Evolutionary conservation across 2,329 filamentous ascomycete genomes (phyloP).

Genomic region (Ophiocordyceps polyrhachis-furcata): DNA sequence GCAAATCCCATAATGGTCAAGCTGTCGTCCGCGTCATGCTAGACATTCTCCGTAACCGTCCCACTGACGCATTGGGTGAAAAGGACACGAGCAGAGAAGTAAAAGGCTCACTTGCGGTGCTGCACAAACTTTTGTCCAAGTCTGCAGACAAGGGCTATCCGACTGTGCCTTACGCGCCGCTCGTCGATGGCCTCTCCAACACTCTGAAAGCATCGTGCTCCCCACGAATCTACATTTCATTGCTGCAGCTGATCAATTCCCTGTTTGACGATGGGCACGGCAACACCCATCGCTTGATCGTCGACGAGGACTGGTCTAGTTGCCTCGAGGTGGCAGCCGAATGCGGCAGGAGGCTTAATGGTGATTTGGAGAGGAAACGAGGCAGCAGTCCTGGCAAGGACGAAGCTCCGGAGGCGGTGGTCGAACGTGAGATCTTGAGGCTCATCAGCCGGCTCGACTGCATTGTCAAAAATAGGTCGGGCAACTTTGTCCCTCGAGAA

Average conservation of each 20-base stretch:
- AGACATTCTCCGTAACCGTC: constrained; percentile 36
- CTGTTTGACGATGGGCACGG: constrained; percentile 34
- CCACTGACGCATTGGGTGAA: constrained; percentile 23
- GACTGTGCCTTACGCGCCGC: constrained; percentile 34
- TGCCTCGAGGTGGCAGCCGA: constrained; percentile 39
- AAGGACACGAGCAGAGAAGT: constrained; percentile 37
- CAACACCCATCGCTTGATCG: constrained; percentile 33
- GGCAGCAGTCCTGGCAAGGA: constrained; percentile 8
- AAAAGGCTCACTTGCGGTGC: constrained; percentile 41
- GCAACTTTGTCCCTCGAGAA: constrained; percentile 43
- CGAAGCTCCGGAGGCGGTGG: constrained; percentile 15
- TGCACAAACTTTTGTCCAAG: constrained; percentile 44
- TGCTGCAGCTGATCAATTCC: constrained; percentile 34
- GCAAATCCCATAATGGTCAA: constrained; percentile 56
- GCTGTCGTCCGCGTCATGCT: constrained; percentile 47
- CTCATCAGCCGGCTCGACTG: constrained; percentile 31
- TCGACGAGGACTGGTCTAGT: constrained; percentile 47
- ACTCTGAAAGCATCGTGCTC: constrained; percentile 26
- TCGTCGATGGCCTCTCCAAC: constrained; percentile 37
- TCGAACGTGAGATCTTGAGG: constrained; percentile 22
- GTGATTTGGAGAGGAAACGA: constrained; percentile 8
- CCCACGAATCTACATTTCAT: constrained; percentile 24
- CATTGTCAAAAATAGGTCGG: constrained; percentile 22
- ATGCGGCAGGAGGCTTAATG: constrained; percentile 23
- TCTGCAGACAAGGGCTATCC: constrained; percentile 41